A percentile compares a stretch with the other conserved stretches of the same genome.
Evolutionary conservation across 2,329 filamentous ascomycete species (phyloP).

Genomic region (Calonectria ilicicola): DNA sequence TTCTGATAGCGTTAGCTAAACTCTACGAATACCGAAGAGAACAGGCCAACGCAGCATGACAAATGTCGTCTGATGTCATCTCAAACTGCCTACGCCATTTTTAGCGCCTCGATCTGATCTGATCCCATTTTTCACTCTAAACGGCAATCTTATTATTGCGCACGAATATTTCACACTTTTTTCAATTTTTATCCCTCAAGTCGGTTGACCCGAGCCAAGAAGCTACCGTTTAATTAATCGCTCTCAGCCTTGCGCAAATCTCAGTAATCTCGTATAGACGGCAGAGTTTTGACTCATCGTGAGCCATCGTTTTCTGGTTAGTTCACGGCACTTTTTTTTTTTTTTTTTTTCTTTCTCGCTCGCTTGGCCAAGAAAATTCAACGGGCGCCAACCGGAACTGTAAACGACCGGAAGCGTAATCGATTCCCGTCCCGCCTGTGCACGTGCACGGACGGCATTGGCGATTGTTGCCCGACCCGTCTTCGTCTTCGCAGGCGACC

Average conservation of each 20-base stretch:
- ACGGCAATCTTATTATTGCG: background rate
- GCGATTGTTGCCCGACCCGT: background rate
- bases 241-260: background rate
- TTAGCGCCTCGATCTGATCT: background rate
- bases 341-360: background rate
- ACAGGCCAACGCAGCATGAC: background rate
- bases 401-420: background rate
- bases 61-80: constrained; percentile 3
- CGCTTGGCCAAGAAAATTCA: background rate
- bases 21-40: background rate
- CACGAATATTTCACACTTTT: background rate
- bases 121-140: background rate
- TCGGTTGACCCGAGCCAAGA: constrained; percentile 4
- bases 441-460: constrained; percentile 1
- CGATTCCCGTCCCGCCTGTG: constrained; percentile 1
- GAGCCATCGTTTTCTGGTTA: constrained; percentile 7
- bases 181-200: background rate
- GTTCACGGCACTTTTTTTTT: background rate
- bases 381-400: background rate
- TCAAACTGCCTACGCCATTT: background rate
- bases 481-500: background rate
- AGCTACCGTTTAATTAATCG: background rate
- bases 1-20: background rate
- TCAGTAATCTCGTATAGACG: background rate
- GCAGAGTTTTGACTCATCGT: constrained; percentile 13